Conservation (phyloP, 306 rosid genomes). For the Styphnolobium japonicum region DNA sequence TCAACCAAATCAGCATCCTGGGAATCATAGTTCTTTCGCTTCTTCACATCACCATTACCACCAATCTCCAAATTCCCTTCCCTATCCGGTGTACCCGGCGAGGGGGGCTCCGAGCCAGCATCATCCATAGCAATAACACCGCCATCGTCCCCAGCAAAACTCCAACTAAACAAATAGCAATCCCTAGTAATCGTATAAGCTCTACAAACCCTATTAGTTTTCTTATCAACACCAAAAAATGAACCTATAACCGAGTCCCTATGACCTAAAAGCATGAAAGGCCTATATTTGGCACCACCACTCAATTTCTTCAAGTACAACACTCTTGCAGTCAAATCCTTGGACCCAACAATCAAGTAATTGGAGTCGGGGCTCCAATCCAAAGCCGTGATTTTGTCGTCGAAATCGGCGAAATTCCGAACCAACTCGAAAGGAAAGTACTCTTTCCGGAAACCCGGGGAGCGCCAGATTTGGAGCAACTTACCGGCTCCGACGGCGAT, state of each 20-base stretch:
- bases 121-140: constrained; percentile 37
- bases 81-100: constrained; percentile 64
- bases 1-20: constrained; percentile 33
- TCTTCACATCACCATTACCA: constrained; percentile 41
- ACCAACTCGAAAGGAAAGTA: constrained; percentile 73
- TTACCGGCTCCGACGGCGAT: constrained; percentile 85
- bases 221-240: constrained; percentile 69
- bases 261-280: constrained; percentile 74
- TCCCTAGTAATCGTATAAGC: constrained; percentile 76
- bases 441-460: constrained; percentile 68
- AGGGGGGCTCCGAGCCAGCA: constrained; percentile 41
- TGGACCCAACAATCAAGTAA: constrained; percentile 71
- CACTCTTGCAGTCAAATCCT: constrained; percentile 78
- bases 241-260: constrained; percentile 79
- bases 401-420: constrained; percentile 64
- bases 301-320: constrained; percentile 46
- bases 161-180: constrained; percentile 72
- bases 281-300: constrained; percentile 38
- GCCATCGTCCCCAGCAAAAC: constrained; percentile 28
- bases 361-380: constrained; percentile 83
- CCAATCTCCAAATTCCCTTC: constrained; percentile 46
- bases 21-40: constrained; percentile 46
- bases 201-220: constrained; percentile 46
- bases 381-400: constrained; percentile 53
- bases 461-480: constrained; percentile 81